Base-by-base conservation (phyloP, 2,329 filamentous ascomycete genomes). In the Hypoxylon sp. region DNA sequence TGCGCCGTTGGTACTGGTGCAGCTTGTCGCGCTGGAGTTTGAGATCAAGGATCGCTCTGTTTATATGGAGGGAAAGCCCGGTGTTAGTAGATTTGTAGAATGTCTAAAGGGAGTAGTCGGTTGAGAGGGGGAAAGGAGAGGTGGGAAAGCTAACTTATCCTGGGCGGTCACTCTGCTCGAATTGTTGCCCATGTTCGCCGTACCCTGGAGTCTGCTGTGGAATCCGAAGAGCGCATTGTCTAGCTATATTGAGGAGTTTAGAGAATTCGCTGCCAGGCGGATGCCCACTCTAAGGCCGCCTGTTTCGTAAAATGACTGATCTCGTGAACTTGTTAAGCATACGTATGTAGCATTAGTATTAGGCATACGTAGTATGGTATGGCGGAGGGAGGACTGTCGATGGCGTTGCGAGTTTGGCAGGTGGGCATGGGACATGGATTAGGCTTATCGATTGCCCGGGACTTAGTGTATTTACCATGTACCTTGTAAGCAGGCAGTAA, bases 1-100 rank as follows among this genome's bases (percentile, higher is more conserved):
- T 96, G 76, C 93, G 92, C 77, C 92, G 92, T 81, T 98, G 95
- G 84, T 98, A 98, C 80, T 97, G 94, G 77, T 97, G 94, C 3
- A 99, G 91, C 81, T 94, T 97, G 85, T 99, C 96, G 80, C 96
- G 94, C 84, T 98, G 95, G 82, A 90, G 94, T 84, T 98, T 98
- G 84, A 98, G 92, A 83, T 98, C 94, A 77, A 98, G 91, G 81
- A 98, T 98, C 67, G 95, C 95, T 84, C 94, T 98, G 78, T 31
- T 19, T 10, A 24, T 22, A 42, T 19, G 24, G 37, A 22, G 22
- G 52, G 35, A 35, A 11, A 31, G 29, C 1, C 29, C 17, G 11
- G 31, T 31, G 50, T 48, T 52, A 48, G 57, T 57, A 39, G 57
- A 63, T 22, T 29, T 39, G 50, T 59, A 22, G 61, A 69, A 60